Evolutionary conservation across 106 monocot genomes (phyloP).

Genomic region (Narthecium ossifragum): DNA sequence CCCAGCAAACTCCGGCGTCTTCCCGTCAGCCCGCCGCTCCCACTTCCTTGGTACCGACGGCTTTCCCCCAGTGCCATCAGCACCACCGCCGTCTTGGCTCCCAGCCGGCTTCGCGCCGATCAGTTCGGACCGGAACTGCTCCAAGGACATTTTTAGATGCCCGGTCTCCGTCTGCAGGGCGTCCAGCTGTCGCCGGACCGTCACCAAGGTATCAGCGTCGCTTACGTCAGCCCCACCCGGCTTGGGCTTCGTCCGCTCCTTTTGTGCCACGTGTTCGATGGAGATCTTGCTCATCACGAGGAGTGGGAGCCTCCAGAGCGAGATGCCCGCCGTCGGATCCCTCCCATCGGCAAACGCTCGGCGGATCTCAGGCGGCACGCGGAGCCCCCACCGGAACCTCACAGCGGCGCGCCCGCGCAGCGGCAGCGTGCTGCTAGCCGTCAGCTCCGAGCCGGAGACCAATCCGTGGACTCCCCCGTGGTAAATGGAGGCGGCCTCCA

Average conservation of each 20-base stretch:
- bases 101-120: not conserved
- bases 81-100: not conserved
- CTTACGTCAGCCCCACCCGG: not conserved
- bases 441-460: conserved; percentile 52
- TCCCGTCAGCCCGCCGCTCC: not conserved
- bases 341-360: conserved; percentile 8
- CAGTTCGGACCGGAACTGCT: conserved; percentile 23
- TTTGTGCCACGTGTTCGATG: conserved; percentile 30
- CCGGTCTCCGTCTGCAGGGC: conserved; percentile 37
- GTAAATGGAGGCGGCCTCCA: too few species aligned
- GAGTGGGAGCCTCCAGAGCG: conserved; percentile 43
- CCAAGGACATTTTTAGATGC: conserved; percentile 25
- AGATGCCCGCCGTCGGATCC: conserved; percentile 12
- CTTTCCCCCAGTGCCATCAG: not conserved
- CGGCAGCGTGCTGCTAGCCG: conserved; percentile 52
- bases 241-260: not conserved
- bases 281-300: conserved; percentile 78
- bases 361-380: conserved; percentile 39
- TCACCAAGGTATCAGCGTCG: conserved; percentile 10
- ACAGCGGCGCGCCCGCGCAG: conserved; percentile 36
- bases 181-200: conserved; percentile 34
- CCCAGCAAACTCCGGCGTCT: conserved; percentile 2
- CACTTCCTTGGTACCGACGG: not conserved
- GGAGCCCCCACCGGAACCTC: conserved; percentile 73
- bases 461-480: conserved; percentile 15